These are phyloP conservation scores for Podospora tetraspora DNA, from an alignment of 495 filamentous ascomycete genomes.

Conservation along the genomic window DNA sequence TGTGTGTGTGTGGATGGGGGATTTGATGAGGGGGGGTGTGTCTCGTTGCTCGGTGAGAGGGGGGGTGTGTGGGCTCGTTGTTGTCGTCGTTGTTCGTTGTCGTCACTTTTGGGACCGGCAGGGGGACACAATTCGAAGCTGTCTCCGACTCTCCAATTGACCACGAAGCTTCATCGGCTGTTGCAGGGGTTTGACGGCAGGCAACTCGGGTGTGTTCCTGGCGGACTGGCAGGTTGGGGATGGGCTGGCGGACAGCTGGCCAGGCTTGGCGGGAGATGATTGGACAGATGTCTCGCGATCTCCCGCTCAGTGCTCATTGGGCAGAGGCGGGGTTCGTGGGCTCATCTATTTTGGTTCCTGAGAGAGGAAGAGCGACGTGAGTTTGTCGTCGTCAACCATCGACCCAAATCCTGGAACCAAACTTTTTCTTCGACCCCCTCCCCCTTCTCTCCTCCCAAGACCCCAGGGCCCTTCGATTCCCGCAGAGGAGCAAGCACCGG, in stretches of 20 bases:
- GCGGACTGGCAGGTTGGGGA: not conserved
- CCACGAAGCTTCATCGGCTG: slow-evolving; percentile 33
- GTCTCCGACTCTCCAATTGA: slow-evolving; percentile 25
- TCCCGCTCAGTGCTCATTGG: slow-evolving; percentile 1
- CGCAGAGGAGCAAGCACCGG: too few species aligned
- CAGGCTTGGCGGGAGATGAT: not conserved
- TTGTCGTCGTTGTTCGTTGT: slow-evolving; percentile 1
- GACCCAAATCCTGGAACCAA: not conserved
- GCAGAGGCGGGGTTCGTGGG: not conserved
- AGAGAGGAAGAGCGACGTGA: not conserved
- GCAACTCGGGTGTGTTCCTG: not conserved
- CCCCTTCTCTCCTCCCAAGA: not conserved
- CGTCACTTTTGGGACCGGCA: not conserved
- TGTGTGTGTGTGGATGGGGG: not conserved
- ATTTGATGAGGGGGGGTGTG: not conserved
- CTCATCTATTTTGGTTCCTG: slow-evolving; percentile 10
- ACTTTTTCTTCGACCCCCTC: not conserved
- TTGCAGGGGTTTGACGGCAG: not conserved
- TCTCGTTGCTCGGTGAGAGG: not conserved
- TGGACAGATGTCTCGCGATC: not conserved
- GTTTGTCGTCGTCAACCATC: not conserved
- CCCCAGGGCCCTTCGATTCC: not conserved
- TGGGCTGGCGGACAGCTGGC: slow-evolving; percentile 1
- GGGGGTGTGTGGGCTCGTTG: not conserved
- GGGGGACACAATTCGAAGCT: not conserved